Evolutionary conservation across 2,329 filamentous ascomycete genomes (phyloP).

Genomic region (Aspergillus sp.): DNA sequence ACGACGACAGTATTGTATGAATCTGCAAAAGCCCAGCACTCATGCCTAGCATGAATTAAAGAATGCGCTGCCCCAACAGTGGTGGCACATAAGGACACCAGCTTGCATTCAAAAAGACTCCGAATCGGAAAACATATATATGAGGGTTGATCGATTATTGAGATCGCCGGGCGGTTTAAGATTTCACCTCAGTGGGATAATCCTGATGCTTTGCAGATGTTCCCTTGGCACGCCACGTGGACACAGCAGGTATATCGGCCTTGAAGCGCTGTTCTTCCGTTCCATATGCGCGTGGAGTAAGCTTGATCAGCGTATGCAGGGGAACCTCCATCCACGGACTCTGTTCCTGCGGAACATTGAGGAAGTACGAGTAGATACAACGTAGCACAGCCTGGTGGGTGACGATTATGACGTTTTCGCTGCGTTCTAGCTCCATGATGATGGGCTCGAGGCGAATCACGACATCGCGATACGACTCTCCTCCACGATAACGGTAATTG

Average conservation of each 20-base stretch:
- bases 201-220: slow-evolving; percentile 83
- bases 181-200: slow-evolving; percentile 25
- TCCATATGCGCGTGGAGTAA: slow-evolving; percentile 90
- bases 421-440: slow-evolving; percentile 97
- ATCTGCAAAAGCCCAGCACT: background rate
- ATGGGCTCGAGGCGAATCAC: slow-evolving; percentile 97
- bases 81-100: background rate
- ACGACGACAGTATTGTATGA: background rate
- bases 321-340: slow-evolving; percentile 99
- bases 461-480: slow-evolving; percentile 93
- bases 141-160: background rate
- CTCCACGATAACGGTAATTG: slow-evolving; percentile 97
- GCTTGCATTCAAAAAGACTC: background rate
- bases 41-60: background rate
- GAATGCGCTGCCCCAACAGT: slow-evolving; percentile 12
- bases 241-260: slow-evolving; percentile 92
- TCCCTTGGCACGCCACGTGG: slow-evolving; percentile 93
- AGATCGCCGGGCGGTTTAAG: background rate
- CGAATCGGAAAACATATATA: background rate
- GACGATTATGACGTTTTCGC: slow-evolving; percentile 95
- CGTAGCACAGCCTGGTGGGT: slow-evolving; percentile 95
- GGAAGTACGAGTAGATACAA: slow-evolving; percentile 98
- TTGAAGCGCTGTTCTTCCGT: slow-evolving; percentile 86
- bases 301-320: slow-evolving; percentile 91
- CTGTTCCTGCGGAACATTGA: slow-evolving; percentile 90